These are phyloP conservation scores for Pisolithus albus DNA, from an alignment of 768 basidiomycete genomes.

Conservation along the genomic window DNA sequence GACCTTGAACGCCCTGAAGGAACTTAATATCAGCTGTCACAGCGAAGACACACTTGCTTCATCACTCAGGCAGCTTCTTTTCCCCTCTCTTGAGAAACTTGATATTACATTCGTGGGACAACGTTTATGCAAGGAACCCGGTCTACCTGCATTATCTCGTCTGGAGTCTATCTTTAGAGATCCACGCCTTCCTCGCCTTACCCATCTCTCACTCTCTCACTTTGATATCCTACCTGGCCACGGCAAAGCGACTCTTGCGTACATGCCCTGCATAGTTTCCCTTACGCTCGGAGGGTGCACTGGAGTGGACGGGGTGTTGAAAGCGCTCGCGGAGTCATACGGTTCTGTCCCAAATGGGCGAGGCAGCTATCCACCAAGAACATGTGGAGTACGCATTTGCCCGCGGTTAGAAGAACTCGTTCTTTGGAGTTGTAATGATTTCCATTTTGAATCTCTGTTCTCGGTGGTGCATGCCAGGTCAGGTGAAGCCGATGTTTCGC, in stretches of 20 bases:
- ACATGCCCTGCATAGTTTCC: slow-evolving; percentile 43
- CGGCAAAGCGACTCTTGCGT: slow-evolving; percentile 40
- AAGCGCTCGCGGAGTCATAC: slow-evolving; percentile 34
- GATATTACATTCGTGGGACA: slow-evolving; percentile 37
- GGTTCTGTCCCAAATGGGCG: slow-evolving; percentile 13
- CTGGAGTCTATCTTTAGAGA: slow-evolving; percentile 51
- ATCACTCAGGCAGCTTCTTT: slow-evolving; percentile 37
- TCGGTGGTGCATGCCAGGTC: slow-evolving; percentile 32
- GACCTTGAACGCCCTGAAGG: slow-evolving; percentile 30
- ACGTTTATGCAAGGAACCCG: slow-evolving; percentile 15
- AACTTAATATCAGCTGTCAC: slow-evolving; percentile 37
- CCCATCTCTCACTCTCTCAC: slow-evolving; percentile 44
- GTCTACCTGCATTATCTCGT: slow-evolving; percentile 34
- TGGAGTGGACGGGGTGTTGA: slow-evolving; percentile 36
- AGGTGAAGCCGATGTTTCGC: slow-evolving; percentile 8
- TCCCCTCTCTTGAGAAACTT: slow-evolving; percentile 40
- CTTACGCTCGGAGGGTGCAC: slow-evolving; percentile 43
- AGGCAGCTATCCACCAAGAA: slow-evolving; percentile 7
- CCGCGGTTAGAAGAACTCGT: slow-evolving; percentile 45
- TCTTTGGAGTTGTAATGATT: slow-evolving; percentile 45
- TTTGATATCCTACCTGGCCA: slow-evolving; percentile 37
- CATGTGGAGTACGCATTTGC: slow-evolving; percentile 40
- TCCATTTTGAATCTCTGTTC: slow-evolving; percentile 32
- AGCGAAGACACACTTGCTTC: slow-evolving; percentile 33
- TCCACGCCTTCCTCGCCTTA: slow-evolving; percentile 45